Evolutionary conservation across 495 filamentous ascomycete genomes (phyloP), one percentile per base, ranked within the genome.

Genomic region (Bacidia rubella): DNA sequence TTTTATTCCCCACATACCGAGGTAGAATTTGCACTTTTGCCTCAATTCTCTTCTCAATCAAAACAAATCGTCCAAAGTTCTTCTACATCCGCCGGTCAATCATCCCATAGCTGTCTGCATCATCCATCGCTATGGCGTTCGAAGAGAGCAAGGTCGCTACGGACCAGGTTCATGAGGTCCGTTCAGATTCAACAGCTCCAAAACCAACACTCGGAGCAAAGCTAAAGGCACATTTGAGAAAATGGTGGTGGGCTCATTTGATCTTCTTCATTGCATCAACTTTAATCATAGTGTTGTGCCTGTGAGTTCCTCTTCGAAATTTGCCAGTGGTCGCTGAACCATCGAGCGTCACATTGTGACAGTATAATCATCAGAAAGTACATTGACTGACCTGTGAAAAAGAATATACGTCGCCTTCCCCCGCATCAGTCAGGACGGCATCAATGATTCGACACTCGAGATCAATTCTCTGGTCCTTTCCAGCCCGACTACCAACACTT

Each of bases 361-460:
- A 40, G 35, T 40, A n/a, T n/a, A 11, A 40, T 11, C 11, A 40
- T 40, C 35, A 11, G 11, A n/a, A 46, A 15, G 11, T 46, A 46
- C 11, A n/a, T n/a, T n/a, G n/a, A n/a, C n/a, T n/a, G n/a, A n/a
- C n/a, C n/a, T n/a, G n/a, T 44, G 9, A n/a, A 44, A 7, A 62
- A 90, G 86, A 39, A 64, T 88, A 47, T 82, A 82, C 56, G 84
- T 87, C 53, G 85, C 65, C 3, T 81, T 86, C 40, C 85, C 85
- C 47, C 74, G 76, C 49, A 85, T 86, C 52, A 83, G 85, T 21
- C 84, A 89, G 63, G 35, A 68, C 43, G 79, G 79, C 61, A 71
- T 89, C 54, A 75, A 85, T 57, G 65, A 77, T 20, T 80, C 86
- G 19, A 74, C 70, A 15, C 70, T 89, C 42, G 69, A 70, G 22